Conservation (phyloP, 306 rosid species). For the Gillenia trifoliata region DNA sequence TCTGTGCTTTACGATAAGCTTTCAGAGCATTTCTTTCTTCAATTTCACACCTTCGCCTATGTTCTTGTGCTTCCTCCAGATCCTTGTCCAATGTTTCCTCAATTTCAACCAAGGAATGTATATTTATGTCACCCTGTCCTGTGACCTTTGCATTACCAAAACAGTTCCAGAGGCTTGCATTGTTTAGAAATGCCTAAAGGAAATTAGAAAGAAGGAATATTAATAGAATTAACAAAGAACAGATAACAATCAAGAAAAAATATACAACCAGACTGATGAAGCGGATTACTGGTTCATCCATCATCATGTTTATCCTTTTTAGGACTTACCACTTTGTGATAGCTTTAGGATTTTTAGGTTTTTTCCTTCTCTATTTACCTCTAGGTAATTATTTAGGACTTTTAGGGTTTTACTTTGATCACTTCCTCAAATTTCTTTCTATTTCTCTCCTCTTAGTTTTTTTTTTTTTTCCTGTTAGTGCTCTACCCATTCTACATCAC, state of each 20-base stretch:
- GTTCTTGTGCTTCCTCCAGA: slow-evolving; percentile 87
- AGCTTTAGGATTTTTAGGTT: neutral
- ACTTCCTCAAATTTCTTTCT: neutral
- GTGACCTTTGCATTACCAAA: slow-evolving; percentile 42
- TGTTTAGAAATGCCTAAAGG: slow-evolving; percentile 40
- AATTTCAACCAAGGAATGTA: slow-evolving; percentile 61
- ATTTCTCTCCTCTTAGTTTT: neutral
- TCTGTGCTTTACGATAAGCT: slow-evolving; percentile 81
- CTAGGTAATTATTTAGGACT: neutral
- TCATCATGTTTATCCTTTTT: neutral
- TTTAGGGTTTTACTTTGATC: neutral
- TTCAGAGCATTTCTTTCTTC: slow-evolving; percentile 82
- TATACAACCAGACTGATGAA: neutral
- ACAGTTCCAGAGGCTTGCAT: slow-evolving; percentile 35
- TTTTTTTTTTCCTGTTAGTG: neutral
- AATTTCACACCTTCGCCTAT: slow-evolving; percentile 69
- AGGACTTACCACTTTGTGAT: neutral
- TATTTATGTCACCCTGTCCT: slow-evolving; percentile 33
- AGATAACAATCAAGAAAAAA: neutral
- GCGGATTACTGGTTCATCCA: neutral
- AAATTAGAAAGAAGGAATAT: slow-evolving; percentile 3
- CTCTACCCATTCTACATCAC: neutral
- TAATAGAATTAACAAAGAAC: slow-evolving; percentile 1
- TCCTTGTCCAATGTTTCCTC: slow-evolving; percentile 81
- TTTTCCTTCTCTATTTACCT: neutral